A percentile compares a stretch with the other conserved stretches of the same genome.
phyloP scores from a whole-genome alignment of 306 rosid genomes.

The Prunus campanulata region DNA sequence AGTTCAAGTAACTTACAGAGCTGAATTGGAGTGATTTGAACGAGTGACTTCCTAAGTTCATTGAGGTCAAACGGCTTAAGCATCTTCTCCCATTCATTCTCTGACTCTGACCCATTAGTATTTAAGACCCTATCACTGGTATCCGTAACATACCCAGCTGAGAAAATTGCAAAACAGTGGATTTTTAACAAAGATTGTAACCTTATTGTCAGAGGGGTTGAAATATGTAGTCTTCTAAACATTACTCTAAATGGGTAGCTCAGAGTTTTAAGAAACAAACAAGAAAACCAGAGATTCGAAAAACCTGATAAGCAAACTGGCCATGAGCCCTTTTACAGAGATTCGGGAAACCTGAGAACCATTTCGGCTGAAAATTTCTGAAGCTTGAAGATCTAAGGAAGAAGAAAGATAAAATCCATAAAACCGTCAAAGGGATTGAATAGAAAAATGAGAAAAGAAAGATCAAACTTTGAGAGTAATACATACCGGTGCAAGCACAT shows the following conservation, averaged over 20 bases:
- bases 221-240: constrained; percentile 39
- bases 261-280: constrained; percentile 1
- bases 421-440: neutral
- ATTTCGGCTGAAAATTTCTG: neutral
- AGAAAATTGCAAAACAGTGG: constrained; percentile 38
- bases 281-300: neutral
- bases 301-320: neutral
- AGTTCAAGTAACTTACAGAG: constrained; percentile 67
- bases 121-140: constrained; percentile 2
- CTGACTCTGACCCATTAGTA: constrained; percentile 43
- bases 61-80: constrained; percentile 76
- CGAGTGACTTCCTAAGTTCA: constrained; percentile 57
- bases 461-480: neutral
- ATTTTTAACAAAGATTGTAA: constrained; percentile 34
- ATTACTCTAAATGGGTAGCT: constrained; percentile 22
- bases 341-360: neutral
- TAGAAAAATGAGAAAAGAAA: neutral
- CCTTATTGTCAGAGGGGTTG: constrained; percentile 27
- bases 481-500: neutral
- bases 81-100: constrained; percentile 78
- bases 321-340: neutral
- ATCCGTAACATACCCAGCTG: constrained; percentile 32
- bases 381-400: neutral
- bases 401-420: neutral
- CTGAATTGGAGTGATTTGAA: constrained; percentile 61